Percentiles rank a stretch among this genome's conserved stretches.
phyloP scores from a whole-genome alignment of 75 land plant species.

The Cunninghamia lanceolata region DNA sequence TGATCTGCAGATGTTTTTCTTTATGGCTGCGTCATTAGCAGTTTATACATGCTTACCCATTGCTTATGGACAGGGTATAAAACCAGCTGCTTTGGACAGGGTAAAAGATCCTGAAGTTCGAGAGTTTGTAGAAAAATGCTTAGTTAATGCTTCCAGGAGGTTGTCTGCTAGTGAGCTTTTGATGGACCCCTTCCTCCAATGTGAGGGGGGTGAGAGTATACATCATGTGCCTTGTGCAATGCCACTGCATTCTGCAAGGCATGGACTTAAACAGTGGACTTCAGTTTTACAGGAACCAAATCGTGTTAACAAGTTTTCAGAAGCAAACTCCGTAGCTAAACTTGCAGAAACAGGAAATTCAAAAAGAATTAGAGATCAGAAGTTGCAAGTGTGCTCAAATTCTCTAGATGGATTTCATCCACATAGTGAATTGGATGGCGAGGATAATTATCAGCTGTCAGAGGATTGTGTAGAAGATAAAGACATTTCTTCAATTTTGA shows the following conservation, averaged over 20 bases:
- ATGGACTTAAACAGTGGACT: not conserved
- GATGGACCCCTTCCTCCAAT: slow-evolving; percentile 78
- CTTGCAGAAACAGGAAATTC: not conserved
- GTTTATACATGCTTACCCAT: not conserved
- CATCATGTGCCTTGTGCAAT: slow-evolving; percentile 10
- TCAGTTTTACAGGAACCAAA: not conserved
- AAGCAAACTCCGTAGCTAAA: not conserved
- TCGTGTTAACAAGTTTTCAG: not conserved
- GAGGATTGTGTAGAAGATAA: not conserved
- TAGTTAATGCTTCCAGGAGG: slow-evolving; percentile 54
- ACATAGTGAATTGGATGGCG: not conserved
- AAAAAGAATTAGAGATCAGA: not conserved
- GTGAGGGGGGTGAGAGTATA: slow-evolving; percentile 38
- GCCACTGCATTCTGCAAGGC: not conserved
- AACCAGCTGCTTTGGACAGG: slow-evolving; percentile 69
- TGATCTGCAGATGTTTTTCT: not conserved
- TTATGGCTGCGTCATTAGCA: not conserved
- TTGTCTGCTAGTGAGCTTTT: slow-evolving; percentile 83
- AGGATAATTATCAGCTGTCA: not conserved
- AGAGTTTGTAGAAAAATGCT: slow-evolving; percentile 78
- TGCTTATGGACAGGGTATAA: slow-evolving; percentile 52
- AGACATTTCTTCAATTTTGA: not conserved
- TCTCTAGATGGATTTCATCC: not conserved
- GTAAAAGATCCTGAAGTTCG: slow-evolving; percentile 64
- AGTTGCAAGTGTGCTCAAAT: slow-evolving; percentile 5